These are phyloP conservation scores for Taphrina pruni DNA, from an alignment of 1,139 yeast genomes.

Conservation along the genomic window DNA sequence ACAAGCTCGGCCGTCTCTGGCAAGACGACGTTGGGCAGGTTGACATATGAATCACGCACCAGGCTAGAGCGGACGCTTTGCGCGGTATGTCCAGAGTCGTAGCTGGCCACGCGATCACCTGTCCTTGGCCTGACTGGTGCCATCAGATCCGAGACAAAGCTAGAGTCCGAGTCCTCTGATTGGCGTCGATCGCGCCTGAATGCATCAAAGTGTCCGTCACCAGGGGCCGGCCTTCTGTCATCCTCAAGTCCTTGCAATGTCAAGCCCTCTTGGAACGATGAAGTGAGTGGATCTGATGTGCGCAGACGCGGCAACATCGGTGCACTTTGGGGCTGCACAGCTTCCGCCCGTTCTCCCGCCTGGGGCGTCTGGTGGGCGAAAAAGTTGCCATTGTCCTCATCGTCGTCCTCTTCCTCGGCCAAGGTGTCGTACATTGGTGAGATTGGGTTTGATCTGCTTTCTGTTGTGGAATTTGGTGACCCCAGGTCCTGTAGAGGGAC, in stretches of 20 bases:
- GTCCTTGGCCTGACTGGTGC: constrained; percentile 10
- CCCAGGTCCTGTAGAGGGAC: constrained; percentile 18
- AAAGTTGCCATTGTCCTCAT: not conserved
- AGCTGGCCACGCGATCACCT: constrained; percentile 22
- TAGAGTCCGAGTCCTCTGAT: constrained; percentile 12
- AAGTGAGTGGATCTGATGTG: constrained; percentile 1
- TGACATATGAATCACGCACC: constrained; percentile 27
- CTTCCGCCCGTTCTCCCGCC: not conserved
- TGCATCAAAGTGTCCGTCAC: not conserved
- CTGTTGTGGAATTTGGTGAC: not conserved
- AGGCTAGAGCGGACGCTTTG: constrained; percentile 21
- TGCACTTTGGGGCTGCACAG: not conserved
- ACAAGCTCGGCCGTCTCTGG: constrained; percentile 20
- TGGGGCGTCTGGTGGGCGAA: not conserved
- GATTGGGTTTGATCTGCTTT: not conserved
- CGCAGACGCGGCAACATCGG: constrained; percentile 10
- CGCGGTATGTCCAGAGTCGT: constrained; percentile 14
- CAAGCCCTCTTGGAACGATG: constrained; percentile 8
- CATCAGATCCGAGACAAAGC: constrained; percentile 8
- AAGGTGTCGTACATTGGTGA: constrained; percentile 11
- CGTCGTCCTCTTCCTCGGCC: constrained; percentile 28
- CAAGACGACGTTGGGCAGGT: not conserved
- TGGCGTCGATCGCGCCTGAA: not conserved
- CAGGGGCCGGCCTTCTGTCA: not conserved
- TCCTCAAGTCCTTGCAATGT: not conserved